These are phyloP conservation scores for Carex kokanica DNA, from an alignment of 176 grass and related monocot genomes.

Conservation along the genomic window DNA sequence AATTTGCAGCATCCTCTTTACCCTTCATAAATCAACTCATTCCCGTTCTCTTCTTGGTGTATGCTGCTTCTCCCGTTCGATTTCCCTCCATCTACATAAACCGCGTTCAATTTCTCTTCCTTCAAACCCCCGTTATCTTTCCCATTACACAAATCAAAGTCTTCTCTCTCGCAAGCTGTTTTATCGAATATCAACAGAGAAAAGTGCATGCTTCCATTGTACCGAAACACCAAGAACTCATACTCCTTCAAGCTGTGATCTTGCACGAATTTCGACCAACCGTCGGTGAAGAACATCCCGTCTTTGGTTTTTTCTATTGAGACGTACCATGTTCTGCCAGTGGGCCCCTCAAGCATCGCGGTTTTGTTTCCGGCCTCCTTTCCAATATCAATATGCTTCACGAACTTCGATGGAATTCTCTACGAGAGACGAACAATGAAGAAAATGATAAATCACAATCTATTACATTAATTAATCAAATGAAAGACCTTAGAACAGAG, in stretches of 20 bases:
- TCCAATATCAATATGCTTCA: conserved; percentile 1
- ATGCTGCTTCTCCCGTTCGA: not conserved
- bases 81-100: not conserved
- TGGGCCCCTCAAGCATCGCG: conserved; percentile 29
- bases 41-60: not conserved
- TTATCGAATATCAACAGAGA: conserved; percentile 48
- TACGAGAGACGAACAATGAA: not conserved
- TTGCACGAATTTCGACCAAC: conserved; percentile 68
- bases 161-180: conserved; percentile 54
- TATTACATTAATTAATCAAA: not conserved
- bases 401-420: conserved; percentile 22
- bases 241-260: conserved; percentile 44
- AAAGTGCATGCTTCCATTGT: conserved; percentile 50
- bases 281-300: conserved; percentile 38
- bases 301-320: conserved; percentile 31
- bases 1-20: not conserved
- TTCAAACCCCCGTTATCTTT: not conserved
- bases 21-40: not conserved
- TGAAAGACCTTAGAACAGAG: not conserved
- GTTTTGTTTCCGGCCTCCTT: not conserved
- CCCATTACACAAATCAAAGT: not conserved
- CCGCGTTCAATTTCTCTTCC: not conserved
- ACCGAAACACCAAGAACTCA: conserved; percentile 70
- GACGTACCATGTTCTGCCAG: conserved; percentile 42
- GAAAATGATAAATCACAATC: not conserved